A percentile compares a stretch with the other conserved stretches of the same genome.
Evolutionary conservation across 2,329 filamentous ascomycete species (phyloP).

Genomic region (Phoma sp.): DNA sequence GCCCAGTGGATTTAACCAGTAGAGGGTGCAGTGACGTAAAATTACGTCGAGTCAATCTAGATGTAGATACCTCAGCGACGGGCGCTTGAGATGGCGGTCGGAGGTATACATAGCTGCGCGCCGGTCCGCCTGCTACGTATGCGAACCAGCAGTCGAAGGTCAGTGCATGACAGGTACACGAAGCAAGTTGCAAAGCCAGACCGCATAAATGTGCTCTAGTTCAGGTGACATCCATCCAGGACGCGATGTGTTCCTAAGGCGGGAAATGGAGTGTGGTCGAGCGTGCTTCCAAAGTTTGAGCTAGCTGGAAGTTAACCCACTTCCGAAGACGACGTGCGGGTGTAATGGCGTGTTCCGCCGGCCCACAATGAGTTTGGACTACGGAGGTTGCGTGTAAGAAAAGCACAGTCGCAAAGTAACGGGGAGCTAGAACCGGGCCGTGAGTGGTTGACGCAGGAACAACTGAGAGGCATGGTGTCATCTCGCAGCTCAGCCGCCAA

Average conservation of each 20-base stretch:
- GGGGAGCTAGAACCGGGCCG: conserved; percentile 16
- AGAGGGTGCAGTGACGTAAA: conserved; percentile 1
- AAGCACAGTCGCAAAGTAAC: conserved; percentile 6
- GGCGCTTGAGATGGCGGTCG: conserved; percentile 14
- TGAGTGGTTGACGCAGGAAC: conserved; percentile 18
- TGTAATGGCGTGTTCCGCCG: conserved; percentile 21
- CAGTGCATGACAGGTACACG: conserved; percentile 34
- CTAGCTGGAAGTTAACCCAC: conserved; percentile 33
- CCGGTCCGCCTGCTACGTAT: conserved; percentile 24
- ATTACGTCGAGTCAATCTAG: conserved; percentile 1
- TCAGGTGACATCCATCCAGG: conserved; percentile 29
- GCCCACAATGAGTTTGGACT: conserved; percentile 29
- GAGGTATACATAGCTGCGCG: conserved; percentile 25
- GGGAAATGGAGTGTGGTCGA: conserved; percentile 29
- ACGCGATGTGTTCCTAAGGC: conserved; percentile 27
- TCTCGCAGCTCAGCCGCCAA: conserved; percentile 31
- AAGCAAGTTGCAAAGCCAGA: conserved; percentile 23
- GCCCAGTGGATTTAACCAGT: conserved; percentile 1
- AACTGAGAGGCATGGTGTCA: conserved; percentile 21
- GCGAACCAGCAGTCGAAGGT: conserved; percentile 20
- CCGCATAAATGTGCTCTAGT: conserved; percentile 22
- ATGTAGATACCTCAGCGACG: conserved; percentile 10
- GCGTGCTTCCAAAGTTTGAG: conserved; percentile 29
- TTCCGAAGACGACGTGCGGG: conserved; percentile 27
- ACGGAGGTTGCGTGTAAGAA: conserved; percentile 35